These are phyloP conservation scores for Yamadazyma epiphylla DNA, from an alignment of 1,139 yeast genomes.

Conservation along the genomic window DNA sequence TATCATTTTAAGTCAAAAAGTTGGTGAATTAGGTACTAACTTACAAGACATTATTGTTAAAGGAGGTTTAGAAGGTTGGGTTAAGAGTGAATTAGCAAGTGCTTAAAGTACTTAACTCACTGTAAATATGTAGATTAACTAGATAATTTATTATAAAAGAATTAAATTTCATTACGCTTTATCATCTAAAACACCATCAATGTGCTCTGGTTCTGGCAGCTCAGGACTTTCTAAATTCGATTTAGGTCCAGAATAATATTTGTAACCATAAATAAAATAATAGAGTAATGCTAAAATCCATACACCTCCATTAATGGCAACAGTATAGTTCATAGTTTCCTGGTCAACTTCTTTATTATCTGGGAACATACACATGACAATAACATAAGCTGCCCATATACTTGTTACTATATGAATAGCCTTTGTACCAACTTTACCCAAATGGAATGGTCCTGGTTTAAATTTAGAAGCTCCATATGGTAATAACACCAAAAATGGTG, in stretches of 20 bases:
- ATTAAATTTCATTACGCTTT: too few relatives aligned
- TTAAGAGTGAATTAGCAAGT: conserved; percentile 61
- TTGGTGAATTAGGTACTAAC: conserved; percentile 93
- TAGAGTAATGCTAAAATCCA: conserved; percentile 28
- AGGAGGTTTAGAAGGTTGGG: conserved; percentile 99
- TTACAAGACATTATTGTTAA: conserved; percentile 94
- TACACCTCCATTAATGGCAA: conserved; percentile 32
- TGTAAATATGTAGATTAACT: too few relatives aligned
- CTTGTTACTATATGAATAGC: conserved; percentile 21
- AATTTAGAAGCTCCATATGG: conserved; percentile 44
- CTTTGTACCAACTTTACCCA: conserved; percentile 48
- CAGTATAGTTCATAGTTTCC: conserved; percentile 34
- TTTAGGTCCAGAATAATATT: conserved; percentile 31
- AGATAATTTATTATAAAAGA: too few relatives aligned
- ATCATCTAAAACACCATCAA: conserved; percentile 6
- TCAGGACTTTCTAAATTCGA: conserved; percentile 25
- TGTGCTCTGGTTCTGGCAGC: conserved; percentile 2
- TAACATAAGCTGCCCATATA: conserved; percentile 26
- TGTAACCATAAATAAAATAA: conserved; percentile 26
- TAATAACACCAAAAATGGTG: conserved; percentile 35
- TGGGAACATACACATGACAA: conserved; percentile 40
- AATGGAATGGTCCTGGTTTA: conserved; percentile 61
- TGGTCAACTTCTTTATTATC: conserved; percentile 23
- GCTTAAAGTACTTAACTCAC: background rate
- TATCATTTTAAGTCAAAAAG: conserved; percentile 74